phyloP scores from a whole-genome alignment of 306 rosid genomes.

The Citrullus mucosospermus region DNA sequence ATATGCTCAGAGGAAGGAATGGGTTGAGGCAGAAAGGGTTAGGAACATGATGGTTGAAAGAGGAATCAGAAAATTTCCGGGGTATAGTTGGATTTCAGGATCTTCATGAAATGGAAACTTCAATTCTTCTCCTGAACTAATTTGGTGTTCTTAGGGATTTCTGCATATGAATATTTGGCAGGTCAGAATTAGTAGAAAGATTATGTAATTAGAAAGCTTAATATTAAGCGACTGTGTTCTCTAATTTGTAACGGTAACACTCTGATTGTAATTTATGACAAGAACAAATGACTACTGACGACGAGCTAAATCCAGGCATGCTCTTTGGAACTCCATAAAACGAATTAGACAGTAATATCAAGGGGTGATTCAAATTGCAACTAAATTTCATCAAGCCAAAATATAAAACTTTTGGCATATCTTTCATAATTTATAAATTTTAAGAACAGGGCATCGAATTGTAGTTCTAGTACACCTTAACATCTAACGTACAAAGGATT shows the following conservation, averaged over 20 bases:
- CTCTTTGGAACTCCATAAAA: not conserved
- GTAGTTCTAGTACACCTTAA: not conserved
- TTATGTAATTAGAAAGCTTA: not conserved
- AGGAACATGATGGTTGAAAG: constrained; percentile 36
- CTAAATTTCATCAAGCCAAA: not conserved
- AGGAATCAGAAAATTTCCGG: constrained; percentile 37
- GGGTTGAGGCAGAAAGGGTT: constrained; percentile 49
- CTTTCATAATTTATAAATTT: not conserved
- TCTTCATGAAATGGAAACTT: not conserved
- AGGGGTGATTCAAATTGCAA: not conserved
- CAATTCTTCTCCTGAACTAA: not conserved
- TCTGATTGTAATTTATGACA: not conserved
- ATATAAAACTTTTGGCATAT: constrained; percentile 1
- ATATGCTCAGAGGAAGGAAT: constrained; percentile 42
- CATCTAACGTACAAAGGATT: not conserved
- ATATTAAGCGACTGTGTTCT: not conserved
- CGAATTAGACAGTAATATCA: not conserved
- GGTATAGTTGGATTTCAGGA: constrained; percentile 38
- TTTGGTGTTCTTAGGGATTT: not conserved
- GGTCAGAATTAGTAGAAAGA: not conserved
- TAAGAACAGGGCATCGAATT: not conserved
- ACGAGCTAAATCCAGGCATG: not conserved
- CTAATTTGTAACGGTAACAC: not conserved
- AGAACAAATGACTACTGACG: not conserved
- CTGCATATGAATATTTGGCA: not conserved